Evolutionary conservation across 176 grass and related monocot genomes (phyloP).

Genomic region (Avena atlantica): DNA sequence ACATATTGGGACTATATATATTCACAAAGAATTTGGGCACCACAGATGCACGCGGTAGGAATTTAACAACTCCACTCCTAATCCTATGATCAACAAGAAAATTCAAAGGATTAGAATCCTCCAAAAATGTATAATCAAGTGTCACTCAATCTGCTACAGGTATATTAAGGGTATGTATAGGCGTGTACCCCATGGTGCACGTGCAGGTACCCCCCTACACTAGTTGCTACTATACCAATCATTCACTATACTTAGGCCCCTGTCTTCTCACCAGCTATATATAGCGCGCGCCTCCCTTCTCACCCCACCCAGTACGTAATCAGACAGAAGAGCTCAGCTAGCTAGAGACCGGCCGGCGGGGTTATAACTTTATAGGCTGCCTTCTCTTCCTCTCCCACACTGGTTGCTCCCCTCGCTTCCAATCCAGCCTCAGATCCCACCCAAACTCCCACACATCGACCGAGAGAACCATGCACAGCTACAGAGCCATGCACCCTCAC

Average conservation of each 20-base stretch:
- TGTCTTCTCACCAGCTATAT: conserved; percentile 46
- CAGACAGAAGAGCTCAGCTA: conserved; percentile 14
- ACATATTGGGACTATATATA: neutral
- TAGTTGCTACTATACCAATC: conserved; percentile 37
- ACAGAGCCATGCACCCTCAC: conserved; percentile 61
- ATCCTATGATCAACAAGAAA: neutral
- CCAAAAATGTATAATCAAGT: neutral
- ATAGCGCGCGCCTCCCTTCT: neutral
- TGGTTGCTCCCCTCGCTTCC: conserved; percentile 43
- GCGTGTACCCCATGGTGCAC: conserved; percentile 45
- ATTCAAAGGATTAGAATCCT: neutral
- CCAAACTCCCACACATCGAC: neutral
- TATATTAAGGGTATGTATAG: conserved; percentile 45
- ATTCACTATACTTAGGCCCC: conserved; percentile 36
- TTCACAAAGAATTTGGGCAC: neutral
- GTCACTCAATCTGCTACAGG: neutral
- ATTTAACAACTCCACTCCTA: neutral
- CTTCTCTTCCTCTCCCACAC: conserved; percentile 48
- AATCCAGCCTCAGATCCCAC: conserved; percentile 34
- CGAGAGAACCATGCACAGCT: conserved; percentile 51
- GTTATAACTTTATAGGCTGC: neutral
- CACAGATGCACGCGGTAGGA: neutral
- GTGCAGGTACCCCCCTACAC: conserved; percentile 34
- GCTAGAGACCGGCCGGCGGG: neutral
- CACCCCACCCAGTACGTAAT: conserved; percentile 30